Conservation (phyloP, 1,139 yeast genomes). For the Debaryomycetaceae sp. region DNA sequence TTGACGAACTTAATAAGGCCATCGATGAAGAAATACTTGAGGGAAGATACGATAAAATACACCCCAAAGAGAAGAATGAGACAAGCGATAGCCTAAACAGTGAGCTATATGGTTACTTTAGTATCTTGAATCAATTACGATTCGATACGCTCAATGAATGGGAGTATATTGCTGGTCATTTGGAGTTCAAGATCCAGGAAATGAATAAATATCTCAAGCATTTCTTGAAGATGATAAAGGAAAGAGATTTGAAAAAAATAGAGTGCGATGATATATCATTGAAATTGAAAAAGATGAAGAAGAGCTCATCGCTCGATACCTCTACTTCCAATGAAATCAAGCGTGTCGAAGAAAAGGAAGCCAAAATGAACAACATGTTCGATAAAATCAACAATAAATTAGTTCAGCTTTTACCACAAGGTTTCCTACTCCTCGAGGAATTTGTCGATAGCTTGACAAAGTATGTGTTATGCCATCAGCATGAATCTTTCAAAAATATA, state of each 20-base stretch:
- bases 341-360: constrained; percentile 25
- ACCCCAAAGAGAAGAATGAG: constrained; percentile 37
- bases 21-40: constrained; percentile 31
- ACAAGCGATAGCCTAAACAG: constrained; percentile 27
- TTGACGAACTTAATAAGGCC: constrained; percentile 37
- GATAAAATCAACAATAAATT: constrained; percentile 38
- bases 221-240: constrained; percentile 38
- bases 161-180: constrained; percentile 26
- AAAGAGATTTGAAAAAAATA: constrained; percentile 42
- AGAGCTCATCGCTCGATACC: constrained; percentile 32
- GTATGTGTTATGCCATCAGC: constrained; percentile 30
- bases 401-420: constrained; percentile 43
- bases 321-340: constrained; percentile 37
- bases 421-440: constrained; percentile 47
- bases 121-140: constrained; percentile 28
- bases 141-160: constrained; percentile 30
- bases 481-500: constrained; percentile 27
- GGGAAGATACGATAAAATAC: constrained; percentile 32
- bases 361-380: constrained; percentile 28
- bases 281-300: constrained; percentile 42
- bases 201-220: constrained; percentile 39
- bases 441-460: constrained; percentile 44
- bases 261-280: constrained; percentile 38
- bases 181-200: constrained; percentile 31
- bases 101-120: constrained; percentile 29